Conservation (phyloP, 768 basidiomycete species). For the Harrya chromipes region DNA sequence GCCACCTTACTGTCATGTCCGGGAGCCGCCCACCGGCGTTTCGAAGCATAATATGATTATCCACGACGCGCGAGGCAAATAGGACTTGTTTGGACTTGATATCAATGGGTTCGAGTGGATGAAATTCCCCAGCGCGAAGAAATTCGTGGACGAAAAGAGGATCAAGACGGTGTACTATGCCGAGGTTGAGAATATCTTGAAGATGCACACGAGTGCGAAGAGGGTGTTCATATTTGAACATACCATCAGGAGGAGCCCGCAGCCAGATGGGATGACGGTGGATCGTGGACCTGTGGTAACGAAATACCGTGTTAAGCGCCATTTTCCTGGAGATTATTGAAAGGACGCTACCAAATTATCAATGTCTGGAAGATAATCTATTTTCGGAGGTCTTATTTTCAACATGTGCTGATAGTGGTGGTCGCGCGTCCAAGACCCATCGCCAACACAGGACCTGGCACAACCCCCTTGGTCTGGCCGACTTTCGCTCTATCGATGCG, state of each 20-base stretch:
- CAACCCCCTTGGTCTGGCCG: conserved; percentile 36
- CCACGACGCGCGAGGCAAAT: conserved; percentile 31
- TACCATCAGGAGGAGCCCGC: no score
- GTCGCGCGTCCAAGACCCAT: conserved; percentile 23
- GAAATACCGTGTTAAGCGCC: no score
- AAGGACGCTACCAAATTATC: no score
- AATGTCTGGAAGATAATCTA: no score
- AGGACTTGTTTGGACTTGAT: conserved; percentile 28
- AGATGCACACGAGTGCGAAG: no score
- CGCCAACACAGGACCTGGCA: conserved; percentile 32
- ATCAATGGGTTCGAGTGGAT: conserved; percentile 39
- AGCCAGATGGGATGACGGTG: no score
- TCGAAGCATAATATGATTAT: conserved; percentile 7
- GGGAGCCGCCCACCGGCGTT: no score
- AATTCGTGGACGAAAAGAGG: conserved; percentile 34
- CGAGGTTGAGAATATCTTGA: conserved; percentile 27
- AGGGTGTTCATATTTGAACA: no score
- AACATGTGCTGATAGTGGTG: background rate
- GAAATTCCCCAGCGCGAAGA: conserved; percentile 30
- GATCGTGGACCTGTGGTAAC: no score
- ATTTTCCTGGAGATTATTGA: no score
- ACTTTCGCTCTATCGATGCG: conserved; percentile 35
- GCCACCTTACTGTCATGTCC: no score
- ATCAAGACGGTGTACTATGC: conserved; percentile 36
- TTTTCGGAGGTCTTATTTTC: background rate